These are phyloP conservation scores for Gossypium anomalum DNA, from an alignment of 345 rosid genomes.

Conservation along the genomic window DNA sequence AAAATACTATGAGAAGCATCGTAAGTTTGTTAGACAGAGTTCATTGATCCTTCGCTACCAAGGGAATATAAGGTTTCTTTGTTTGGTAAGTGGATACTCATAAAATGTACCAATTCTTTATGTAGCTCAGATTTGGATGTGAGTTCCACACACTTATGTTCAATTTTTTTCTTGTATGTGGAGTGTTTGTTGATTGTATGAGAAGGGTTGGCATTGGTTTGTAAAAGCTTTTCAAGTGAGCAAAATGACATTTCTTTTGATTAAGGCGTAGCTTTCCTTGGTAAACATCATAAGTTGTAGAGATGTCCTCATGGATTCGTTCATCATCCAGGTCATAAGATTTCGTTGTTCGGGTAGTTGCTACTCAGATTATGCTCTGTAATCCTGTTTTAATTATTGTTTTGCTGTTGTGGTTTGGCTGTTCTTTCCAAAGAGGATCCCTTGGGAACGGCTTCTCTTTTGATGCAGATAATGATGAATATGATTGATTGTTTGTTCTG, in stretches of 20 bases:
- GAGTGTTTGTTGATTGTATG: not conserved
- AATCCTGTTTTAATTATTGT: conserved; percentile 50
- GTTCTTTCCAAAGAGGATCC: conserved; percentile 50
- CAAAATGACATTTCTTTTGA: not conserved
- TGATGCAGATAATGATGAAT: conserved; percentile 24
- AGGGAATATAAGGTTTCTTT: not conserved
- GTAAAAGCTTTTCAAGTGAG: not conserved
- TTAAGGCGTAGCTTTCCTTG: not conserved
- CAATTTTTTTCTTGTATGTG: not conserved
- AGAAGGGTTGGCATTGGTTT: not conserved
- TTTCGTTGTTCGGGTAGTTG: conserved; percentile 55
- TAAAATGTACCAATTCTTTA: not conserved
- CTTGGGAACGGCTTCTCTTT: conserved; percentile 44
- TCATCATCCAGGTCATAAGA: conserved; percentile 51
- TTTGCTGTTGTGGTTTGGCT: conserved; percentile 54
- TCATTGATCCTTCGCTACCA: not conserved
- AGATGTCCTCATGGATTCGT: conserved; percentile 28
- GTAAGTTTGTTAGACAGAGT: not conserved
- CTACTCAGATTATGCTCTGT: conserved; percentile 60
- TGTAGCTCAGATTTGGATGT: not conserved
- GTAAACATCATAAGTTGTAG: conserved; percentile 21
- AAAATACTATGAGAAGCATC: not conserved
- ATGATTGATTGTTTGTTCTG: conserved; percentile 36
- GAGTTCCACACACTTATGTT: not conserved
- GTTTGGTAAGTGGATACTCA: not conserved